A percentile compares a stretch with the other conserved stretches of the same genome.
Conservation (phyloP, 106 monocot species). For the Acorus calamus region DNA sequence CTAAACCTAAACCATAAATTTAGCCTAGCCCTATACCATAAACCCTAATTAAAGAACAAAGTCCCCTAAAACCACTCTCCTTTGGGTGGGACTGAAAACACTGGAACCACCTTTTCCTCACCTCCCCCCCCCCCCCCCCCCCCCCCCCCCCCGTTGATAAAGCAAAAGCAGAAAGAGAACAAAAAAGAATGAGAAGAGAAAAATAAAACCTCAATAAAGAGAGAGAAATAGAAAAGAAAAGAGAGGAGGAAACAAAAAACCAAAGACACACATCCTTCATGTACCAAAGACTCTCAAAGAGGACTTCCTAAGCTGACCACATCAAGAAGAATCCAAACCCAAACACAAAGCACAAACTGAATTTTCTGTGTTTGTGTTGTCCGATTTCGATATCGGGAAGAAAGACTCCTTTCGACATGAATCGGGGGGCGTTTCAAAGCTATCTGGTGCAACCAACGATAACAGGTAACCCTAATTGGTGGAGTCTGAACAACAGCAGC, state of each 20-base stretch:
- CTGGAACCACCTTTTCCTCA: constrained; percentile 30
- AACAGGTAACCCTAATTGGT: constrained; percentile 28
- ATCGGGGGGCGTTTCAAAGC: constrained; percentile 46
- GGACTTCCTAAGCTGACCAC: not conserved
- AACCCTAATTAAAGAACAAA: constrained; percentile 5
- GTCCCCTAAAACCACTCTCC: constrained; percentile 13
- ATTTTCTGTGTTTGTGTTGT: constrained; percentile 16
- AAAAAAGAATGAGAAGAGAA: constrained; percentile 11
- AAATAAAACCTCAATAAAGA: constrained; percentile 11
- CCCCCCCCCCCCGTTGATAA: constrained; percentile 27
- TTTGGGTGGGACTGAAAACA: constrained; percentile 22
- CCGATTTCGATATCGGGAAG: not conserved
- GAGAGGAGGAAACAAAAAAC: not conserved
- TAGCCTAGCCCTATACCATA: not conserved
- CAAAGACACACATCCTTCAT: not conserved
- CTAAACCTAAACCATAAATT: no score
- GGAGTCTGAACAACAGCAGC: constrained; percentile 25
- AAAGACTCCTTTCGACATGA: constrained; percentile 20
- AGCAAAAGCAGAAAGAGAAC: constrained; percentile 28
- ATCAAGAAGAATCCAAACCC: no score
- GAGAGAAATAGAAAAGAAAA: constrained; percentile 7
- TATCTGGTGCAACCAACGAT: constrained; percentile 50
- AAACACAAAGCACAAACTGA: not conserved
- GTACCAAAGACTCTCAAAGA: not conserved
- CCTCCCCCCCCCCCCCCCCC: no score